Conservation (phyloP, 2,329 filamentous ascomycete genomes). For the Sporothrix humicola region DNA sequence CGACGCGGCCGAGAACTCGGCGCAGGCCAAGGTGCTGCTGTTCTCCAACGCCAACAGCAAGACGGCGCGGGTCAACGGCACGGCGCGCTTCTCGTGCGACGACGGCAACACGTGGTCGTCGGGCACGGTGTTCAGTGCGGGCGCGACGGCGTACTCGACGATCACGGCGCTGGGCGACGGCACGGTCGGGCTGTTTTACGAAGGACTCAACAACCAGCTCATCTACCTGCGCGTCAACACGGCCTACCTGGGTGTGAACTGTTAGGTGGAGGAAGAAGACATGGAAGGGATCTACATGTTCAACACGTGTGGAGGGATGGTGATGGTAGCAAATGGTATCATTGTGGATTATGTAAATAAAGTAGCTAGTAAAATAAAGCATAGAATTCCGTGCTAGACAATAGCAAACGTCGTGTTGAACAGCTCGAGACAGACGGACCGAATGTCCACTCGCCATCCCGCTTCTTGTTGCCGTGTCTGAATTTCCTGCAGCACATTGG, state of each 20-base stretch:
- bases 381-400: neutral
- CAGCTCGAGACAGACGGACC: slow-evolving; percentile 1
- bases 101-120: slow-evolving; percentile 23
- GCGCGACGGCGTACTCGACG: slow-evolving; percentile 13
- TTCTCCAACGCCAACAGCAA: slow-evolving; percentile 19
- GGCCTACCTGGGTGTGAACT: neutral
- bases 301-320: too few species aligned
- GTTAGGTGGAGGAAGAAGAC: neutral
- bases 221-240: slow-evolving; percentile 1
- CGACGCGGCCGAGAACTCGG: neutral
- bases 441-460: slow-evolving; percentile 10
- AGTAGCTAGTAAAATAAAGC: too few species aligned
- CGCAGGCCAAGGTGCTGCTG: neutral
- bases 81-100: slow-evolving; percentile 8
- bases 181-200: slow-evolving; percentile 8
- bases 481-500: slow-evolving; percentile 17
- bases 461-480: slow-evolving; percentile 18
- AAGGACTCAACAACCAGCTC: slow-evolving; percentile 9
- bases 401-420: slow-evolving; percentile 12
- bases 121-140: neutral
- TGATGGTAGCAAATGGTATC: too few species aligned
- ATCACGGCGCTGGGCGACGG: slow-evolving; percentile 20
- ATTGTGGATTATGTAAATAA: too few species aligned
- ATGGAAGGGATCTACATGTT: too few species aligned
- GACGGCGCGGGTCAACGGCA: slow-evolving; percentile 7